These are phyloP conservation scores for Cryphonectria radicalis DNA, from an alignment of 2,329 filamentous ascomycete species.

Conservation along the genomic window DNA sequence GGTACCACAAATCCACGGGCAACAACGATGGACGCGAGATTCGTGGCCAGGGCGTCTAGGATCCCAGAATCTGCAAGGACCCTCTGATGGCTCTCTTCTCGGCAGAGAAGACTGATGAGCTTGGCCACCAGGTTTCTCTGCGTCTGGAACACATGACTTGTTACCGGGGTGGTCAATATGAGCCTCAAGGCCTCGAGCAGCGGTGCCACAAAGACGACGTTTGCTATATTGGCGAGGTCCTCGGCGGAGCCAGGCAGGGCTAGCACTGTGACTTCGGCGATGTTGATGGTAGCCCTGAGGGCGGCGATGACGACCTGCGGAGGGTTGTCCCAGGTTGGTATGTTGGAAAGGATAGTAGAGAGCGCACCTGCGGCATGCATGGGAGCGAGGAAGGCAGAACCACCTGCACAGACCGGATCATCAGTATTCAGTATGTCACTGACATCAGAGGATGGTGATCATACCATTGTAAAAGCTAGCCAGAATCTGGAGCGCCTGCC, in stretches of 20 bases:
- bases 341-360: conserved; percentile 69
- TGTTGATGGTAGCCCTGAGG: conserved; percentile 72
- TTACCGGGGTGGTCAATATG: conserved; percentile 46
- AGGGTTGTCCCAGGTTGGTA: conserved; percentile 68
- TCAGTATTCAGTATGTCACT: conserved; percentile 7
- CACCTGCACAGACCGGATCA: conserved; percentile 57
- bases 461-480: conserved; percentile 83
- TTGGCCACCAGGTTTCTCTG: conserved; percentile 65
- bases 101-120: conserved; percentile 64
- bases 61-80: conserved; percentile 74
- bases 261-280: conserved; percentile 67
- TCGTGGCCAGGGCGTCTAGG: conserved; percentile 76
- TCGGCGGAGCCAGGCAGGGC: conserved; percentile 55
- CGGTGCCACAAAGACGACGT: conserved; percentile 65
- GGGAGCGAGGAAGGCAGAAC: conserved; percentile 76
- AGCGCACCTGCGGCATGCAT: conserved; percentile 71
- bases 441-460: conserved; percentile 31
- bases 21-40: conserved; percentile 72
- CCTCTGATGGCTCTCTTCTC: conserved; percentile 70
- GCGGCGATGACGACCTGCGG: conserved; percentile 72
- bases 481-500: conserved; percentile 84
- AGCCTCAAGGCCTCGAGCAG: conserved; percentile 65
- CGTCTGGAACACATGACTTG: conserved; percentile 51
- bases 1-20: conserved; percentile 71
- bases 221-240: conserved; percentile 58